A percentile compares a stretch with the other conserved stretches of the same genome.
Evolutionary conservation across 208 protist species (phyloP).

Genomic region (Leishmania braziliensis): DNA sequence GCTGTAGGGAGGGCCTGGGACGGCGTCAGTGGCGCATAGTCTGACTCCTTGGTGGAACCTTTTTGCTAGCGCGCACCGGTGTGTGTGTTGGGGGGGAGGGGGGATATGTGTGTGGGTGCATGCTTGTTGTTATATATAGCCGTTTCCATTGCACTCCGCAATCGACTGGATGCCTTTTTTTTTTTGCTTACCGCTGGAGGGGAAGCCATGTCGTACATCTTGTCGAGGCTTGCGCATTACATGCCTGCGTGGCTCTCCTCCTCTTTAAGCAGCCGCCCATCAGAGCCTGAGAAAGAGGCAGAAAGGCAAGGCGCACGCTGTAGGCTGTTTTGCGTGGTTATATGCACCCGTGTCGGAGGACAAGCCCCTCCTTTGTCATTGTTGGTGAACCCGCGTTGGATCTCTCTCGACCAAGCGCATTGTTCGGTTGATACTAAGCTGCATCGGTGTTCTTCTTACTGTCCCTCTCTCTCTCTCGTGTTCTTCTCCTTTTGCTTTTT

Average conservation of each 20-base stretch:
- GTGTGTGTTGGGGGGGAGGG: neutral
- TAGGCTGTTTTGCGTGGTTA: neutral
- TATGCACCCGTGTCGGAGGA: neutral
- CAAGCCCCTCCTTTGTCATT: neutral
- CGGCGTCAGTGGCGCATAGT: neutral
- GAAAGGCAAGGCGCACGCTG: neutral
- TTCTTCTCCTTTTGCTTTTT: neutral
- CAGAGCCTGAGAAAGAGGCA: neutral
- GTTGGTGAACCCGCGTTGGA: neutral
- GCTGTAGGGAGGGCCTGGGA: neutral
- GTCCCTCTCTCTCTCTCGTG: neutral
- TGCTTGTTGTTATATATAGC: neutral
- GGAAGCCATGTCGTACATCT: neutral
- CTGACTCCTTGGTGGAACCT: neutral
- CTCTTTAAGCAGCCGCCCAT: neutral
- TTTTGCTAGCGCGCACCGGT: no score
- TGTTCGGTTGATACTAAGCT: neutral
- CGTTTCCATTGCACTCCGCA: neutral
- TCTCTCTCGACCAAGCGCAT: neutral
- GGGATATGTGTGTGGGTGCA: no score
- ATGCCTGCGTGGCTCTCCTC: neutral
- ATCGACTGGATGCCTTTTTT: neutral
- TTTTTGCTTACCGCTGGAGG: neutral
- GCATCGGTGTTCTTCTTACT: neutral
- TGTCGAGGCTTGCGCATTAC: neutral